phyloP scores from a whole-genome alignment of 1,139 yeast genomes.

The Yamadazyma mexicana region DNA sequence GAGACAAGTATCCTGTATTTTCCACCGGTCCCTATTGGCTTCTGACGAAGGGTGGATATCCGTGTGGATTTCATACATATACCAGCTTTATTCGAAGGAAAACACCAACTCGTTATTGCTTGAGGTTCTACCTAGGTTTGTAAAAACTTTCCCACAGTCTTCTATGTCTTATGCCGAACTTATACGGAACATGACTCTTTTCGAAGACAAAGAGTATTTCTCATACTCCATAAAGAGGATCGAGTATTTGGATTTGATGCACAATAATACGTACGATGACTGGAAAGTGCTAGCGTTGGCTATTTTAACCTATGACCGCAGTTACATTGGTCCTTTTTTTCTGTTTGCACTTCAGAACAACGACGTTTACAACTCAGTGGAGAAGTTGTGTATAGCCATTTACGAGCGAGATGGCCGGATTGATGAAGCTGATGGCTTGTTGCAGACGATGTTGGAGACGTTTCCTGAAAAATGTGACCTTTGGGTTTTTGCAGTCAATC shows the following conservation, averaged over 20 bases:
- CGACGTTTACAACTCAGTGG: slow-evolving; percentile 43
- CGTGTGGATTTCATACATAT: slow-evolving; percentile 32
- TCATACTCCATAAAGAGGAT: slow-evolving; percentile 12
- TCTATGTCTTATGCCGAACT: slow-evolving; percentile 31
- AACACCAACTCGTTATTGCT: slow-evolving; percentile 4
- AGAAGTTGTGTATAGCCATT: slow-evolving; percentile 35
- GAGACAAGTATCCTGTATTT: slow-evolving; percentile 19
- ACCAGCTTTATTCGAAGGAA: slow-evolving; percentile 20
- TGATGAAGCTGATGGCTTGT: slow-evolving; percentile 25
- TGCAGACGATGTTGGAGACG: slow-evolving; percentile 26
- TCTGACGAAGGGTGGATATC: slow-evolving; percentile 19
- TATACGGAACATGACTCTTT: slow-evolving; percentile 21
- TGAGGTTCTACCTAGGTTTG: slow-evolving; percentile 13
- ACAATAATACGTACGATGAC: slow-evolving; percentile 25
- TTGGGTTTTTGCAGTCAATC: slow-evolving; percentile 48
- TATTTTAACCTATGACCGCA: slow-evolving; percentile 21
- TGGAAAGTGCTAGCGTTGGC: slow-evolving; percentile 40
- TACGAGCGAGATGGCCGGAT: slow-evolving; percentile 25
- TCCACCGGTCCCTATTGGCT: slow-evolving; percentile 21
- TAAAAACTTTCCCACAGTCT: slow-evolving; percentile 16
- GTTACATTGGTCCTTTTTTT: slow-evolving; percentile 14
- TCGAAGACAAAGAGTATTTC: slow-evolving; percentile 11
- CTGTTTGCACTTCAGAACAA: slow-evolving; percentile 28
- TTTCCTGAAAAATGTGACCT: slow-evolving; percentile 39
- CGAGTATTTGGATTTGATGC: slow-evolving; percentile 18